These are phyloP conservation scores for Colletotrichum magnum DNA, from an alignment of 2,329 filamentous ascomycete genomes.

Conservation along the genomic window DNA sequence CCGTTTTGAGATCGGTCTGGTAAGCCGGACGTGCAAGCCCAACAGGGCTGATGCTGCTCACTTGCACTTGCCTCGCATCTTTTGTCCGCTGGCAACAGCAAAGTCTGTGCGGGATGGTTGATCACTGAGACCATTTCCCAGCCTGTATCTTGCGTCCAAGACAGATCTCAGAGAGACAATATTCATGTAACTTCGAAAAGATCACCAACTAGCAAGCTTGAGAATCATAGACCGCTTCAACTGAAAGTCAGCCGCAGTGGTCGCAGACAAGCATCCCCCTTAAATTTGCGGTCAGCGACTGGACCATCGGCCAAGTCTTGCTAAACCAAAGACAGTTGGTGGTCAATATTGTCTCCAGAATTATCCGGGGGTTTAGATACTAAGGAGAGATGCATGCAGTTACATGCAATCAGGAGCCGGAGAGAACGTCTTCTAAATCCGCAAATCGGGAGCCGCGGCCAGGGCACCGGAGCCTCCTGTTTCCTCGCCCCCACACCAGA, in stretches of 20 bases:
- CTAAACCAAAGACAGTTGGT: constrained; percentile 1
- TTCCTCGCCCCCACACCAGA: background rate
- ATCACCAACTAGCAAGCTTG: too few species aligned
- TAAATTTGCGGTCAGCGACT: too few species aligned
- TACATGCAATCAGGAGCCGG: background rate
- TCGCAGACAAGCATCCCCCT: too few species aligned
- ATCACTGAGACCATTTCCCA: background rate
- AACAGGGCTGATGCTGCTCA: constrained; percentile 11
- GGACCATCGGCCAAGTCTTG: constrained; percentile 4
- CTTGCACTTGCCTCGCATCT: background rate
- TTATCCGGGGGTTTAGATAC: too few species aligned
- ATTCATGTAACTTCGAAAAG: too few species aligned
- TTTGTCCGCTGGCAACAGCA: background rate
- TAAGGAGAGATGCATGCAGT: too few species aligned
- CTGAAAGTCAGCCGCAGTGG: too few species aligned
- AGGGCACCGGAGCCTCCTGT: background rate
- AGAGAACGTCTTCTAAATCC: background rate
- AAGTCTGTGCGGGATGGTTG: background rate
- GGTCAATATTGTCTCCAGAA: background rate
- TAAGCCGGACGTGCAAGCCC: background rate
- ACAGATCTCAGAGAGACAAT: too few species aligned
- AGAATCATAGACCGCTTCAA: too few species aligned
- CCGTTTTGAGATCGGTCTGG: background rate
- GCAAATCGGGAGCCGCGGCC: constrained; percentile 4
- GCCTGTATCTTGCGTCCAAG: too few species aligned